Evolutionary conservation across 2,329 filamentous ascomycete species (phyloP).

Genomic region (Xylaria hypoxylon): DNA sequence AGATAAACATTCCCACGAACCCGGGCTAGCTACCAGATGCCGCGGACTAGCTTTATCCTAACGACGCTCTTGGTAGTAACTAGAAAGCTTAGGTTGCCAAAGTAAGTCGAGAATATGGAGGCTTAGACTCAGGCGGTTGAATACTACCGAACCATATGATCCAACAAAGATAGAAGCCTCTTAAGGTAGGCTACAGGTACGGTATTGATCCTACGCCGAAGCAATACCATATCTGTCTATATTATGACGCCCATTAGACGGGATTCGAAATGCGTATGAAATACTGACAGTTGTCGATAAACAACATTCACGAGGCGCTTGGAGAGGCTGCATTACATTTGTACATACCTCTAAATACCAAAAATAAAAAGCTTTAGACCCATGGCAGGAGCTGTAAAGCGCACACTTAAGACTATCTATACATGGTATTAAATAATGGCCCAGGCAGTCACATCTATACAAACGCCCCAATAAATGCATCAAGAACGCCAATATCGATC

Average conservation of each 20-base stretch:
- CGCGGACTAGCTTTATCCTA: neutral
- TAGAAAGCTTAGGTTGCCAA: neutral
- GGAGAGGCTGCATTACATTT: neutral
- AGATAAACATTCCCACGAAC: neutral
- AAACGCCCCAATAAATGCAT: constrained; percentile 34
- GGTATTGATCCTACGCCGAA: neutral
- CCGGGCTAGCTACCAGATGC: neutral
- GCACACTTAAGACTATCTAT: constrained; percentile 9
- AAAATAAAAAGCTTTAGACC: neutral
- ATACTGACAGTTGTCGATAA: neutral
- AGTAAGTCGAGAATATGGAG: neutral
- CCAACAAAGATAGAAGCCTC: neutral
- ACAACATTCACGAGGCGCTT: neutral
- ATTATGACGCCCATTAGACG: neutral
- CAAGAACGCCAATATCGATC: constrained; percentile 29
- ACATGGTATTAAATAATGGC: constrained; percentile 22
- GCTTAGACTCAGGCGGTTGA: neutral
- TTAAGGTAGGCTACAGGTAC: too few relatives aligned
- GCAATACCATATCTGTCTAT: constrained; percentile 2
- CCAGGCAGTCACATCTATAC: constrained; percentile 28
- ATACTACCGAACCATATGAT: neutral
- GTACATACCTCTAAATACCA: neutral
- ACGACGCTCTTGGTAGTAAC: neutral
- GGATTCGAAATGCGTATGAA: constrained; percentile 1
- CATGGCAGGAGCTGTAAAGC: neutral